phyloP scores from a whole-genome alignment of 2,329 filamentous ascomycete species.

The Colletotrichum tamarilloi region DNA sequence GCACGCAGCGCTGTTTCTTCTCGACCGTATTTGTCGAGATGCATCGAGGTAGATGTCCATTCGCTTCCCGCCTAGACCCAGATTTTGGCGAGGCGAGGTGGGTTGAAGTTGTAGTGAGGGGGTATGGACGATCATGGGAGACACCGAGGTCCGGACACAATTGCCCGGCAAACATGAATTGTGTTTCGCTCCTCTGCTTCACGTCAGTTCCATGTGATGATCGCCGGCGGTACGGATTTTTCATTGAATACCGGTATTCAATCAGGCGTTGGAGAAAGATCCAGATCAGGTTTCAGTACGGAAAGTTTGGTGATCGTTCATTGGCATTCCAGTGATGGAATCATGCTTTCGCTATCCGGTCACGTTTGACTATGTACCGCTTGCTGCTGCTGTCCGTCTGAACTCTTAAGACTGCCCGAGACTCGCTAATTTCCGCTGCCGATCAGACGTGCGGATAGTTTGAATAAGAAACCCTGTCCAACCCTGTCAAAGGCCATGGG shows the following conservation, averaged over 20 bases:
- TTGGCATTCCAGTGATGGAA: neutral
- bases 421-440: neutral
- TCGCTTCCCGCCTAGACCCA: neutral
- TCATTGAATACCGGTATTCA: neutral
- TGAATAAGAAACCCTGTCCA: neutral
- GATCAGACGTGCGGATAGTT: neutral
- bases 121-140: too few species aligned
- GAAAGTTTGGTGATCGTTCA: neutral
- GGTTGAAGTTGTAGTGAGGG: neutral
- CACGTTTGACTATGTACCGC: neutral
- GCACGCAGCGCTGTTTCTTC: neutral
- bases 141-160: neutral
- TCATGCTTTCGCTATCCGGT: neutral
- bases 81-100: neutral
- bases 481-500: neutral
- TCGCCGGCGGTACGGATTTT: neutral
- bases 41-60: slow-evolving; percentile 6
- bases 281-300: neutral
- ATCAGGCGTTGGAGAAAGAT: neutral
- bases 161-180: neutral
- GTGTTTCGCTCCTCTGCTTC: neutral
- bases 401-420: neutral
- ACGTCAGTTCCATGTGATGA: neutral
- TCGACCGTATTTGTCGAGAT: slow-evolving; percentile 6
- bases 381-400: neutral